Conservation (phyloP, 495 filamentous ascomycete genomes). For the Schizothecium vesticola region DNA sequence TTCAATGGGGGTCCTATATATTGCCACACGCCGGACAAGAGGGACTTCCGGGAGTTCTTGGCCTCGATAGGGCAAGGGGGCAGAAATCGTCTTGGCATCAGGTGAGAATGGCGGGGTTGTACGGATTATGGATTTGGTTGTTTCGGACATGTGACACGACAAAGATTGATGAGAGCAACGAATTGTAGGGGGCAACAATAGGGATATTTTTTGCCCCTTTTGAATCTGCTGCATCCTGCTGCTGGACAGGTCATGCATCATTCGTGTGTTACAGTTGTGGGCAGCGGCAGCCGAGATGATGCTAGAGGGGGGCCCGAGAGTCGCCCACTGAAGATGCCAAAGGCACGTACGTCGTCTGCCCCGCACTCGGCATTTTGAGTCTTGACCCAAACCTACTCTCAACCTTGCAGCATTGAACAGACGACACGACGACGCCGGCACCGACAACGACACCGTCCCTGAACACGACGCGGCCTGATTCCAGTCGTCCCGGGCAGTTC, state of each 20-base stretch:
- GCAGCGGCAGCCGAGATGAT: not conserved
- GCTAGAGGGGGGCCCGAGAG: not conserved
- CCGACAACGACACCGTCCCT: not conserved
- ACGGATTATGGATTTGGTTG: not conserved
- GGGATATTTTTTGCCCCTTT: not conserved
- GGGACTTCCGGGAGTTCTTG: not conserved
- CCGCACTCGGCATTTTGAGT: not conserved
- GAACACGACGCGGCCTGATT: not conserved
- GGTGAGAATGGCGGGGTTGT: not conserved
- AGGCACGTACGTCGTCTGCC: not conserved
- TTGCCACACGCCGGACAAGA: too few relatives aligned
- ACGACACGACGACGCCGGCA: not conserved
- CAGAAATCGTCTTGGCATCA: not conserved
- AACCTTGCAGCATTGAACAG: not conserved
- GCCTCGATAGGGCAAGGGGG: not conserved
- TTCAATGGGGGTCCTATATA: too few relatives aligned
- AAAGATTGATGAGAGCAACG: not conserved
- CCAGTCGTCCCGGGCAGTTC: not conserved
- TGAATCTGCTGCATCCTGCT: not conserved
- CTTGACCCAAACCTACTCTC: not conserved
- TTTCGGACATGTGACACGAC: not conserved
- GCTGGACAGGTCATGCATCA: not conserved
- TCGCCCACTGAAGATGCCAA: not conserved
- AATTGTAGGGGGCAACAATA: not conserved
- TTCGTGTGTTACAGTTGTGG: not conserved